phyloP scores from a whole-genome alignment of 2,329 filamentous ascomycete species.

The Coniosporium tulheliwenetii region DNA sequence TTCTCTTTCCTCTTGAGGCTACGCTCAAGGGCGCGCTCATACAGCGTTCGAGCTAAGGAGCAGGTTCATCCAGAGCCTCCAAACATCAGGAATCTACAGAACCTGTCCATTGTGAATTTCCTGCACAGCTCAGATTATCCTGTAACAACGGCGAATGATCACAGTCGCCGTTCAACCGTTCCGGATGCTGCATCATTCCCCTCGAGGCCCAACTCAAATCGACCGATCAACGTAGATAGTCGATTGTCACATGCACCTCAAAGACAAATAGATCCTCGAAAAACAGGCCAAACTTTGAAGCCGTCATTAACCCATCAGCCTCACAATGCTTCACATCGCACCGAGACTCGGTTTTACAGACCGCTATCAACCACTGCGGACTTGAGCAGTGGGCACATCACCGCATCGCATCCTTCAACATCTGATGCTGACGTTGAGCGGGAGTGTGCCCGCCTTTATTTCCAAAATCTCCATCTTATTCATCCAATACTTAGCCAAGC shows the following conservation, averaged over 20 bases:
- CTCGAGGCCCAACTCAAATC: no score
- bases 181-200: not conserved
- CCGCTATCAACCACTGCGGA: no score
- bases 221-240: no score
- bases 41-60: not conserved
- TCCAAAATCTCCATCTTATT: conserved; percentile 9
- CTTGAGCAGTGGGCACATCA: no score
- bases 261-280: no score
- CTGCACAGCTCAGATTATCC: conserved; percentile 3
- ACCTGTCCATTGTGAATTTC: conserved; percentile 3
- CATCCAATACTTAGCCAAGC: conserved; percentile 8
- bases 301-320: no score
- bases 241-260: no score
- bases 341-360: no score
- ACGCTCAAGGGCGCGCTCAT: conserved; percentile 2
- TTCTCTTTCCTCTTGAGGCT: conserved; percentile 4
- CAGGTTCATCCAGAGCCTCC: not conserved
- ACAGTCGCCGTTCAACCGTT: not conserved
- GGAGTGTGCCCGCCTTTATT: conserved; percentile 10
- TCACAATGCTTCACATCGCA: no score
- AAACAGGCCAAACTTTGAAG: no score
- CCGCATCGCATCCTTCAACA: no score
- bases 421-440: conserved; percentile 1
- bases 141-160: not conserved
- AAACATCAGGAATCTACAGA: conserved; percentile 1